A percentile compares a stretch with the other conserved stretches of the same genome.
phyloP scores from a whole-genome alignment of 306 rosid species.

The Cucurbita maxima region DNA sequence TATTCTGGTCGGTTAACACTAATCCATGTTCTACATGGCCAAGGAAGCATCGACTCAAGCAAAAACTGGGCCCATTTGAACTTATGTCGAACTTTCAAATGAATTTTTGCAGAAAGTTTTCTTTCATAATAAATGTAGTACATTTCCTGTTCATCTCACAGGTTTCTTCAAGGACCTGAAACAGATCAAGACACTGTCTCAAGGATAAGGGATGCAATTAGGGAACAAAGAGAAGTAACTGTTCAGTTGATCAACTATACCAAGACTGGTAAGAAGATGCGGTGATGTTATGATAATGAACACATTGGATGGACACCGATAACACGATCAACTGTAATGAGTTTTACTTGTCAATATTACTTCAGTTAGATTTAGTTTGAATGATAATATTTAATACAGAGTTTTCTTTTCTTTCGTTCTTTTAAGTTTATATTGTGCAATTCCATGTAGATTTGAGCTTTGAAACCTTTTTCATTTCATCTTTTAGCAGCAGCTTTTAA shows the following conservation, averaged over 20 bases:
- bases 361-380: neutral
- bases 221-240: constrained; percentile 79
- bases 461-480: neutral
- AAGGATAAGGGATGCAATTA: constrained; percentile 73
- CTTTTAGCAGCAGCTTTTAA: neutral
- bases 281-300: neutral
- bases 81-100: neutral
- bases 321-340: neutral
- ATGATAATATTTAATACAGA: neutral
- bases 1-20: neutral
- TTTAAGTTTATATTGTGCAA: neutral
- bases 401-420: neutral
- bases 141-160: constrained; percentile 11
- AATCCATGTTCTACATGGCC: too few relatives aligned
- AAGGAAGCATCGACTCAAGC: too few relatives aligned
- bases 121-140: neutral
- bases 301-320: too few relatives aligned
- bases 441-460: neutral
- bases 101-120: neutral
- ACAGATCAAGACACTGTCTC: constrained; percentile 66
- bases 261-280: constrained; percentile 60
- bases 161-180: constrained; percentile 99
- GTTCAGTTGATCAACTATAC: constrained; percentile 96
- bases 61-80: too few relatives aligned
- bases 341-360: neutral